Conservation (phyloP, 2,329 filamentous ascomycete genomes). For the Cladorrhinum sp. region DNA sequence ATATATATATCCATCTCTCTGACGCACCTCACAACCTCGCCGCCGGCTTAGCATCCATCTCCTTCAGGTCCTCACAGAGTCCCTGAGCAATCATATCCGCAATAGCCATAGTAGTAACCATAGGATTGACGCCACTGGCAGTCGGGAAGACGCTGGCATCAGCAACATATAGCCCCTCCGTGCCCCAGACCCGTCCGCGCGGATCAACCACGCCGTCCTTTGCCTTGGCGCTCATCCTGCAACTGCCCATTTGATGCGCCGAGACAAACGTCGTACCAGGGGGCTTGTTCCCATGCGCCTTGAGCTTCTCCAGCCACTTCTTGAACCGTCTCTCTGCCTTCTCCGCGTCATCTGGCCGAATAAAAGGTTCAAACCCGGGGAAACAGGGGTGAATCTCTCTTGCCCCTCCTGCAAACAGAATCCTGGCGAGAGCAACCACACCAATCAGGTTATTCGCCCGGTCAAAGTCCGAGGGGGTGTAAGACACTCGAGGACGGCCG, state of each 20-base stretch:
- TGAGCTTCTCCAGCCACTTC: conserved; percentile 55
- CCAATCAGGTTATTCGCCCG: conserved; percentile 69
- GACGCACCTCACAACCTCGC: conserved; percentile 19
- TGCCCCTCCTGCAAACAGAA: conserved; percentile 75
- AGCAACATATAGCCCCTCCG: conserved; percentile 62
- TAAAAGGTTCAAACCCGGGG: conserved; percentile 62
- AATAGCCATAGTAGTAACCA: conserved; percentile 74
- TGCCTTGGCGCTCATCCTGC: conserved; percentile 61
- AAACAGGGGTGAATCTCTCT: conserved; percentile 70
- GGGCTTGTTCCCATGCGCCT: conserved; percentile 47
- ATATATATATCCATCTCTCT: no score
- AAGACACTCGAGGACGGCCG: conserved; percentile 64
- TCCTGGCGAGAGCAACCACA: conserved; percentile 67
- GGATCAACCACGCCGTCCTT: conserved; percentile 57
- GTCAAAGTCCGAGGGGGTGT: conserved; percentile 70
- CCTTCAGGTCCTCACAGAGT: conserved; percentile 47
- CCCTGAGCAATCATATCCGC: conserved; percentile 62
- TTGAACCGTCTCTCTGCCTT: conserved; percentile 44
- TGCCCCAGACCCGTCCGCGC: conserved; percentile 62
- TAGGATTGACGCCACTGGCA: conserved; percentile 77
- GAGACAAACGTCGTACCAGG: conserved; percentile 57
- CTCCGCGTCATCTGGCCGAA: conserved; percentile 31
- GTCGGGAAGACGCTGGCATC: conserved; percentile 75
- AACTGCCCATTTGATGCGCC: conserved; percentile 81
- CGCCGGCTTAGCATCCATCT: conserved; percentile 4